phyloP scores from a whole-genome alignment of 371 early-diverging fungal genomes.

The Coemansia sp. region DNA sequence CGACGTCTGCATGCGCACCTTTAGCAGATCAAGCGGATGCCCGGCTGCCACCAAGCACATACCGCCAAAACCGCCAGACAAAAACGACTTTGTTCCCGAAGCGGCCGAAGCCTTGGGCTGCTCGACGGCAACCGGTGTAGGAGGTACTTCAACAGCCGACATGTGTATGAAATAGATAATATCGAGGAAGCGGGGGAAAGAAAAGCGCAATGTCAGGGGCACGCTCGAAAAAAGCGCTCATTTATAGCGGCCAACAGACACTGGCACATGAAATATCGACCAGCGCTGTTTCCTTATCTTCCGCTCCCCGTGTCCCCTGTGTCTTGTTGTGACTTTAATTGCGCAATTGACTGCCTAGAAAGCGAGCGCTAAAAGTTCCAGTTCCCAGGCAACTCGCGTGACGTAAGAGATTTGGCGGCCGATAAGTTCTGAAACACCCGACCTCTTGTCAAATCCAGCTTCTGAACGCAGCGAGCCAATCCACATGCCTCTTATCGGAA shows the following conservation, averaged over 20 bases:
- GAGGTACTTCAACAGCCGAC: conserved; percentile 17
- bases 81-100: conserved; percentile 78
- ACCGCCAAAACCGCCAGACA: conserved; percentile 94
- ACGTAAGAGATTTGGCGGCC: not conserved
- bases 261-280: not conserved
- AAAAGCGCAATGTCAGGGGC: not conserved
- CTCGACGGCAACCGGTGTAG: not conserved
- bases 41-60: conserved; percentile 64
- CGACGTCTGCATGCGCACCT: conserved; percentile 91
- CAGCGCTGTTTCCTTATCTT: not conserved
- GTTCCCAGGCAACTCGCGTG: not conserved
- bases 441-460: not conserved
- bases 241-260: not conserved
- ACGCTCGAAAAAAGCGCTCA: not conserved
- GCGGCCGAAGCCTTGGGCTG: conserved; percentile 20
- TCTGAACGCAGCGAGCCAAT: too few species aligned
- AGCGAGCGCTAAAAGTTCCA: not conserved
- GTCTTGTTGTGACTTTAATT: not conserved
- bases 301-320: not conserved
- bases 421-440: not conserved
- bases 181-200: too few species aligned
- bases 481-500: too few species aligned
- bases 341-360: not conserved
- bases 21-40: conserved; percentile 84
- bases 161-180: conserved; percentile 3